phyloP scores from a whole-genome alignment of 257 asterid species.

The Lavandula angustifolia region DNA sequence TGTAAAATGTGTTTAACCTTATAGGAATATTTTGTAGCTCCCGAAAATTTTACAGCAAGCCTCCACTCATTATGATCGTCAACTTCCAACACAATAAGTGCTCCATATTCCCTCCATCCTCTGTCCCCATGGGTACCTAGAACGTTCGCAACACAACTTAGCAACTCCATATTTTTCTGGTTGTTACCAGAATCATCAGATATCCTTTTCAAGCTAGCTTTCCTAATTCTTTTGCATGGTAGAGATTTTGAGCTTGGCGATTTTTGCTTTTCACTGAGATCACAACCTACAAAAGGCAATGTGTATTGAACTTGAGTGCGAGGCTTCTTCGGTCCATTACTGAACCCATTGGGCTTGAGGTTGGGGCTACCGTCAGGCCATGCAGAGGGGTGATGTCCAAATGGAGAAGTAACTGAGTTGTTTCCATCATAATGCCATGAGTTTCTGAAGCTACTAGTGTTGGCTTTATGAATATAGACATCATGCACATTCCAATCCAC shows the following conservation, averaged over 20 bases:
- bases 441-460: conserved; percentile 41
- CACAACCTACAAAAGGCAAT: conserved; percentile 67
- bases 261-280: conserved; percentile 52
- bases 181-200: conserved; percentile 57
- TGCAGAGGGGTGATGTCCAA: conserved; percentile 54
- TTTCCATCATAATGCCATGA: conserved; percentile 46
- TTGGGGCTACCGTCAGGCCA: conserved; percentile 62
- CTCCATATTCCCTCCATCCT: conserved; percentile 97
- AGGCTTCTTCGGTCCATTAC: conserved; percentile 87
- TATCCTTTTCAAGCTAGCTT: conserved; percentile 77
- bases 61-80: conserved; percentile 87
- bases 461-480: conserved; percentile 47
- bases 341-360: conserved; percentile 52
- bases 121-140: conserved; percentile 68
- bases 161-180: conserved; percentile 59
- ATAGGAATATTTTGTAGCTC: conserved; percentile 64
- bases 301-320: conserved; percentile 90
- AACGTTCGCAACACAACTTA: conserved; percentile 71
- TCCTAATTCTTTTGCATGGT: conserved; percentile 82
- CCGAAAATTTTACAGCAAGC: conserved; percentile 77
- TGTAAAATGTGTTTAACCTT: conserved; percentile 75
- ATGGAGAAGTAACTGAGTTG: conserved; percentile 54
- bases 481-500: conserved; percentile 44
- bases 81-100: conserved; percentile 62
- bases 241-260: conserved; percentile 53